Conservation (phyloP, 495 filamentous ascomycete genomes). For the Penicillium salamii region DNA sequence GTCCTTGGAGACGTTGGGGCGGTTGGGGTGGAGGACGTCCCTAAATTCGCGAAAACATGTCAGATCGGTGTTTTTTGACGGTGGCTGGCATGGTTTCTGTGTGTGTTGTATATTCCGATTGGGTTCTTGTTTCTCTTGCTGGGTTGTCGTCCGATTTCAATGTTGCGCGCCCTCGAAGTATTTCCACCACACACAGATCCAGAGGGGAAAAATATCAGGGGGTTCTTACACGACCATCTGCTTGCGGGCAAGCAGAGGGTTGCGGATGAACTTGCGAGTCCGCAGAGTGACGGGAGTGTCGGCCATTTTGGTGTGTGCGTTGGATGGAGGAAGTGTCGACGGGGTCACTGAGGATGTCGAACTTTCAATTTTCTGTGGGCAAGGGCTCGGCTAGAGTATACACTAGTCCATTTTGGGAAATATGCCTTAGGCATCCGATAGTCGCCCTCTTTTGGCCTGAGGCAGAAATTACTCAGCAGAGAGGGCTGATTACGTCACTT, state of each 20-base stretch:
- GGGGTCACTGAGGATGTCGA: slow-evolving; percentile 22
- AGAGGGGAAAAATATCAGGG: slow-evolving; percentile 14
- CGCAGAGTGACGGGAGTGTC: slow-evolving; percentile 91
- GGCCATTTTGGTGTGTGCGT: slow-evolving; percentile 68
- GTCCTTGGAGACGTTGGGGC: slow-evolving; percentile 97
- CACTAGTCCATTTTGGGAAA: slow-evolving; percentile 26
- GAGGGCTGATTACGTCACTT: not conserved
- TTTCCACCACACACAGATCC: slow-evolving; percentile 13
- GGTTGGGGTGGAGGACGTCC: slow-evolving; percentile 98
- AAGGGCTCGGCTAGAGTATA: slow-evolving; percentile 45
- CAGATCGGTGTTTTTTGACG: slow-evolving; percentile 18
- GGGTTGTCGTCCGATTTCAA: slow-evolving; percentile 14
- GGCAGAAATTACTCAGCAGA: not conserved
- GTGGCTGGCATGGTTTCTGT: not conserved
- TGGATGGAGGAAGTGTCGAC: slow-evolving; percentile 31
- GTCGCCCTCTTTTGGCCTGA: not conserved
- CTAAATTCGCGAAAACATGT: slow-evolving; percentile 46
- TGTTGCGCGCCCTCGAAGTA: slow-evolving; percentile 7
- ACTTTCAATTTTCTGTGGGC: slow-evolving; percentile 45
- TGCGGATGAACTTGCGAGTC: slow-evolving; percentile 99
- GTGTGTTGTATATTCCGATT: slow-evolving; percentile 9
- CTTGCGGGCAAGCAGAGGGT: slow-evolving; percentile 95
- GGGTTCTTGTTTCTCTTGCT: slow-evolving; percentile 4
- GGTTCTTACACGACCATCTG: slow-evolving; percentile 99
- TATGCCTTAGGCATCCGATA: slow-evolving; percentile 2